Evolutionary conservation across 768 basidiomycete genomes (phyloP), one percentile per base, ranked within the genome.

Genomic region (Termitomyces sp.): DNA sequence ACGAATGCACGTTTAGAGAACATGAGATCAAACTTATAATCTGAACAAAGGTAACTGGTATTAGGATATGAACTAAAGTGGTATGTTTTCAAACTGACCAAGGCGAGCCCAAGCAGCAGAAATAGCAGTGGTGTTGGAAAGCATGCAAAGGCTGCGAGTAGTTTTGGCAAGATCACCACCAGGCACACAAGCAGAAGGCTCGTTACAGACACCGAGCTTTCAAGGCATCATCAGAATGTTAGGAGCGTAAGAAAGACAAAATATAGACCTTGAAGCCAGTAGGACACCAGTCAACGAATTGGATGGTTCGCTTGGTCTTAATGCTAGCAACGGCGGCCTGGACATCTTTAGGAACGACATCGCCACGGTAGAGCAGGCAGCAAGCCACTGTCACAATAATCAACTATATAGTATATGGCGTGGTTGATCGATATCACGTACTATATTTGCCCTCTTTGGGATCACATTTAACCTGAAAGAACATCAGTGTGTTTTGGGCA

Each of bases 391-490:
- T 46, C 50, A 59, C 16, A 18, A 61, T 59, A 20, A 58, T 65
- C 60, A 68, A 66, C 52, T 44, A 59, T 14, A 24, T 12, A 26
- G n/a, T 28, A 48, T 30, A 38, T 26, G 6, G 53, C 49, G 4
- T 32, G 32, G 33, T 22, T 54, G 45, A 32, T 22, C 16, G 4
- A 58, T 8, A 57, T 47, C n/a, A 79, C 88, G 53, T 65, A 91
- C 94, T 98, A 78, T 98, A 98, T 86, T 98, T 98, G 72, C 96
- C 96, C 69, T 97, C 92, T 69, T 88, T 88, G 63, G 96, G 95
- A 69, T 98, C 96, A 69, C 96, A 98, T 71, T 83, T 84, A 59
- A 85, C 71, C 71, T 72, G 48, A 12, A 46, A 43, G 22, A 40
- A 18, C 24, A 52, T 56, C 51, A 58, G 22, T 35, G 35, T n/a